Evolutionary conservation across 2,329 filamentous ascomycete species (phyloP), one percentile per base, ranked within the genome.

Genomic region (Aspergillus piperis): DNA sequence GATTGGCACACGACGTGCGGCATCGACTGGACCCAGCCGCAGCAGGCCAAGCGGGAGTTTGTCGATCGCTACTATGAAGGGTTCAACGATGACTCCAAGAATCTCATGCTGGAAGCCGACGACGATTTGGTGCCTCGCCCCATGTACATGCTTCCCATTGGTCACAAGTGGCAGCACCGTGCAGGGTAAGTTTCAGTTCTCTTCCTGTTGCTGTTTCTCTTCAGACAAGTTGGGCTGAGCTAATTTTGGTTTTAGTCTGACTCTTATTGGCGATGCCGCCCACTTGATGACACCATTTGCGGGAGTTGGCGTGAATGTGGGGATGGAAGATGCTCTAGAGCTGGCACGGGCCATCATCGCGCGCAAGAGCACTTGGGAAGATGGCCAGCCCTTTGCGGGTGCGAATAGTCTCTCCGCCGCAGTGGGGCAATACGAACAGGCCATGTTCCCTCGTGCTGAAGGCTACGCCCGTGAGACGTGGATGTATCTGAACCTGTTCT

Each of bases 241-340:
- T 36, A 36, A 36, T 36, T 13, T 36, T 36, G 32, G 10, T 36
- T 5, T 13, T 13, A 36, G 32, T 21, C 60, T 57, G n/a, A 73
- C 71, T 2, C 48, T 72, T 1, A 55, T 73, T 27, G 71, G 71
- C 17, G 71, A 74, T 58, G 70, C 71, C 4, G 70, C 71, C 2
- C 70, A 74, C 51, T 54, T 74, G 19, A 73, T 74, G 71, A 57
- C 52, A 13, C 71, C 71, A 1, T 74, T 69, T 59, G 68, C 69
- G 2, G 71, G 70, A 3, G 66, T 71, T 39, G 71, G 71, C 5
- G 71, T 71, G 11, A 74, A 74, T 50, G 52, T 69, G 11, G 71
- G 68, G 4, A 65, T 73, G 67, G 62, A 54, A 59, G 71, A 73
- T 54, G 59, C 70, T 1, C 52, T 72, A 4, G 39, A 60, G 32